Evolutionary conservation across 1,284 basidiomycete species (phyloP).

Genomic region (Rhizoctonia solani): DNA sequence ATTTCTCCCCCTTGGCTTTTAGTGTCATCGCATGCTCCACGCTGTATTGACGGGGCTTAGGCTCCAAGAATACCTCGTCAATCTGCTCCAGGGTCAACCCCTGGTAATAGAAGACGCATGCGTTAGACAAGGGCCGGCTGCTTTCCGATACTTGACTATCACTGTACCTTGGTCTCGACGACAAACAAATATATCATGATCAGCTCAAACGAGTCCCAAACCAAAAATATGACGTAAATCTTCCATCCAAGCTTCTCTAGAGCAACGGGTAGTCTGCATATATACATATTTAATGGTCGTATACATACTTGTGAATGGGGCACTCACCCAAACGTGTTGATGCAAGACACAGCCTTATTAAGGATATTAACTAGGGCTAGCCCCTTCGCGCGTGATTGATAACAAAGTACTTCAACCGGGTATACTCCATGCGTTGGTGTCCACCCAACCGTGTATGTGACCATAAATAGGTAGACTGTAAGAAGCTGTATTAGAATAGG

Average conservation of each 20-base stretch:
- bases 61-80: conserved; percentile 55
- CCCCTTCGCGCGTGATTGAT: conserved; percentile 59
- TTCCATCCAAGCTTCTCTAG: conserved; percentile 54
- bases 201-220: conserved; percentile 60
- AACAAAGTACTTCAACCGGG: conserved; percentile 57
- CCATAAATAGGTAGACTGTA: conserved; percentile 38
- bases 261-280: conserved; percentile 53
- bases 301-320: not conserved
- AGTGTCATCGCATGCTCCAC: conserved; percentile 39
- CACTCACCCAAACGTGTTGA: conserved; percentile 52
- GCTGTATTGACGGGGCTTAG: conserved; percentile 53
- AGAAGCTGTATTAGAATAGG: not conserved
- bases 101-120: conserved; percentile 43
- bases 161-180: conserved; percentile 48
- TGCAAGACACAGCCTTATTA: conserved; percentile 49
- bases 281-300: not conserved
- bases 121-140: no score
- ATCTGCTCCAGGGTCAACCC: conserved; percentile 59
- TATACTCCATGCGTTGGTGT: conserved; percentile 61
- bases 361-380: conserved; percentile 45
- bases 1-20: no score
- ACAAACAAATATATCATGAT: conserved; percentile 59
- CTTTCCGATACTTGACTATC: no score
- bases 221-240: conserved; percentile 57
- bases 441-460: conserved; percentile 58